A percentile compares a stretch with the other conserved stretches of the same genome.
These are phyloP conservation scores for Kwoniella europaea DNA, from an alignment of 768 basidiomycete genomes.

Conservation along the genomic window DNA sequence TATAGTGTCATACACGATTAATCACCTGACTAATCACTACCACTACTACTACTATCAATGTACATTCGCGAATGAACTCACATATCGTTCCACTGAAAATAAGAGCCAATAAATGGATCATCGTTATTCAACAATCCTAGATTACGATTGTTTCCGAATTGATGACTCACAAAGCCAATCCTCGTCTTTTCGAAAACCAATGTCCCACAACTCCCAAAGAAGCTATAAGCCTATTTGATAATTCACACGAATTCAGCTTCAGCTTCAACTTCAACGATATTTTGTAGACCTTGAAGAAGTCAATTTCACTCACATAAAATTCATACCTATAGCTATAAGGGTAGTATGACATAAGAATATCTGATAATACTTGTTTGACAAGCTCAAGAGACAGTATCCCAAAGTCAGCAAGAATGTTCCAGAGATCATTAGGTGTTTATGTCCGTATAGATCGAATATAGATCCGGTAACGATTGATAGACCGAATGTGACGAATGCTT, in stretches of 20 bases:
- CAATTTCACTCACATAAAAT: constrained; percentile 31
- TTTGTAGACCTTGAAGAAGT: no score
- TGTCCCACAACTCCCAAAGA: constrained; percentile 23
- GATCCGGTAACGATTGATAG: constrained; percentile 35
- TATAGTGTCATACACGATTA: background rate
- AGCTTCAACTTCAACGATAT: no score
- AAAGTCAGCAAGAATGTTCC: constrained; percentile 27
- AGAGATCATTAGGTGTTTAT: constrained; percentile 20
- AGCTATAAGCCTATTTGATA: constrained; percentile 18
- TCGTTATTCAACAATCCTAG: no score
- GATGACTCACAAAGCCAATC: constrained; percentile 22
- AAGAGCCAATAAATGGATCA: no score
- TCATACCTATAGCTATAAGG: constrained; percentile 32
- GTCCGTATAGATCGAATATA: constrained; percentile 39
- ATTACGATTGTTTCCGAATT: no score
- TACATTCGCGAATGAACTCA: background rate
- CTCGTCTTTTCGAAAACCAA: constrained; percentile 20
- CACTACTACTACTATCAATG: no score
- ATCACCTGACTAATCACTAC: no score
- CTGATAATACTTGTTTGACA: constrained; percentile 35
- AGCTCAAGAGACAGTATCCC: constrained; percentile 30
- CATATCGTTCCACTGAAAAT: background rate
- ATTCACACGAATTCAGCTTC: background rate
- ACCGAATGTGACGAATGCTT: constrained; percentile 35
- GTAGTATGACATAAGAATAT: constrained; percentile 33